Evolutionary conservation across 2,329 filamentous ascomycete species (phyloP).

Genomic region (Apiospora arundinis): DNA sequence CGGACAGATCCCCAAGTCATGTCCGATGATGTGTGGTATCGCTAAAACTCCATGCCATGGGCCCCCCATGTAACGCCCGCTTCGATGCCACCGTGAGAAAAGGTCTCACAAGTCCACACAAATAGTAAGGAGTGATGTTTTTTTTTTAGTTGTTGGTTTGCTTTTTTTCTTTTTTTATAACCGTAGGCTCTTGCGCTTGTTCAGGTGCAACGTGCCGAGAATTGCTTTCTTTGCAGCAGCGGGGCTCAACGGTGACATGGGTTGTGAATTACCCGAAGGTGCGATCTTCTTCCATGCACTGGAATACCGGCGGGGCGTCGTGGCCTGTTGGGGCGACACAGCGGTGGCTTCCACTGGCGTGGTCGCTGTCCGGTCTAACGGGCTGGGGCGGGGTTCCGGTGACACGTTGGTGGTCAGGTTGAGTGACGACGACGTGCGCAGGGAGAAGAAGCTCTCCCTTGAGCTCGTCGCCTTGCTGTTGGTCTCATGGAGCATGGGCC

Average conservation of each 20-base stretch:
- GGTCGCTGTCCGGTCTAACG: constrained; percentile 25
- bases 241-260: constrained; percentile 32
- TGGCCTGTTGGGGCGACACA: constrained; percentile 27
- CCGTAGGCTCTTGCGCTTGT: constrained; percentile 49
- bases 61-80: constrained; percentile 1
- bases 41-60: constrained; percentile 14
- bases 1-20: constrained; percentile 6
- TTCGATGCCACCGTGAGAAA: constrained; percentile 8
- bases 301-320: constrained; percentile 44
- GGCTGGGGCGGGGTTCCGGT: background rate
- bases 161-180: constrained; percentile 30
- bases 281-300: constrained; percentile 31
- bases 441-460: constrained; percentile 41
- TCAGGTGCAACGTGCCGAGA: constrained; percentile 43
- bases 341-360: constrained; percentile 41
- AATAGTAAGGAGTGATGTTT: background rate
- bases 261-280: constrained; percentile 33
- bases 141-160: background rate
- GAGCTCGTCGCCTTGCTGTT: constrained; percentile 44
- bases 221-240: constrained; percentile 40
- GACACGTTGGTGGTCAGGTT: constrained; percentile 28
- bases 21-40: constrained; percentile 15
- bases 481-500: constrained; percentile 46
- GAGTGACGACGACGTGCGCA: constrained; percentile 38
- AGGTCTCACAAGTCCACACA: background rate